Percentiles rank a stretch among this genome's conserved stretches.
Conservation (phyloP, 148 eudicot species). For the Arbutus unedo region DNA sequence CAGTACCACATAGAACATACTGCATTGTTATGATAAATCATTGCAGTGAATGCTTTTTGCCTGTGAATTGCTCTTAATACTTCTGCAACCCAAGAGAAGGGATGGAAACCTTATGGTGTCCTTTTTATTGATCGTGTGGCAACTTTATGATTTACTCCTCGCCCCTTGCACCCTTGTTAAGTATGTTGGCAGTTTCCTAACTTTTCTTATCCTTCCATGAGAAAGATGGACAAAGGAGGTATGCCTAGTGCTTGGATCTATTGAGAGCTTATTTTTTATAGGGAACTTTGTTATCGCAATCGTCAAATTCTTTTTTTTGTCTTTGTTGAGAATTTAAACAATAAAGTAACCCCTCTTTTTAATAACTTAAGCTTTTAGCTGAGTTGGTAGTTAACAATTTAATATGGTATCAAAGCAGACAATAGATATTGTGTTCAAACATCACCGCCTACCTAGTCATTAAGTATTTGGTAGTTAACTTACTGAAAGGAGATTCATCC, state of each 20-base stretch:
- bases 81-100: neutral
- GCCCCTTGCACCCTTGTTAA: neutral
- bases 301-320: neutral
- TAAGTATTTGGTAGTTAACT: neutral
- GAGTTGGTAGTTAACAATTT: too few relatives aligned
- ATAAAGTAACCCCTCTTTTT: too few relatives aligned
- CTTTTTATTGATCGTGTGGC: neutral
- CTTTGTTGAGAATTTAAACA: too few relatives aligned
- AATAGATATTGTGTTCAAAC: too few relatives aligned
- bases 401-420: too few relatives aligned
- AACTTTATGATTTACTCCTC: conserved; percentile 1
- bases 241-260: neutral
- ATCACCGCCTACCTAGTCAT: too few relatives aligned
- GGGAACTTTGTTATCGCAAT: neutral
- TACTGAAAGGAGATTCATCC: neutral
- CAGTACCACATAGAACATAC: too few relatives aligned
- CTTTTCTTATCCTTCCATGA: neutral
- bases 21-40: too few relatives aligned
- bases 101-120: neutral
- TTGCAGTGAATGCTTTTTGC: neutral
- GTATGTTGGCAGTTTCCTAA: neutral
- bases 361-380: too few relatives aligned
- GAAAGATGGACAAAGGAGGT: neutral
- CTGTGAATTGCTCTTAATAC: neutral
- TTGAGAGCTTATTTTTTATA: neutral